Conservation (phyloP, 352 stramenopile species). For the Detonula confervacea region DNA sequence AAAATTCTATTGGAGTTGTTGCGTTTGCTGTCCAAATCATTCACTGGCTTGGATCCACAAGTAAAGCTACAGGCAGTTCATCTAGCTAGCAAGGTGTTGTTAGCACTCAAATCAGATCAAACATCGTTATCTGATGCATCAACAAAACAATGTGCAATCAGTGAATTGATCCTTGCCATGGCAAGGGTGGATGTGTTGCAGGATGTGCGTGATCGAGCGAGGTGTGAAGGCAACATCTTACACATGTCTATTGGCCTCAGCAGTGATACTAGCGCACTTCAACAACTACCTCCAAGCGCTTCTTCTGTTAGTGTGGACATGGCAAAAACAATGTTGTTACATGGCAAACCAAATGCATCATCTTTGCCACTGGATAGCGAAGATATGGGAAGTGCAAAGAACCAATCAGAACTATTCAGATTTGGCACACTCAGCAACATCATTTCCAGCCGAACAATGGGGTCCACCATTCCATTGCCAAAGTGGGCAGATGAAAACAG, state of each 20-base stretch:
- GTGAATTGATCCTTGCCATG: slow-evolving; percentile 82
- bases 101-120: slow-evolving; percentile 49
- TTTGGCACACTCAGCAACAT: slow-evolving; percentile 84
- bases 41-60: slow-evolving; percentile 55
- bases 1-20: slow-evolving; percentile 68
- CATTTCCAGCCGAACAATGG: slow-evolving; percentile 62
- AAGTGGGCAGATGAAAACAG: slow-evolving; percentile 75
- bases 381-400: slow-evolving; percentile 82
- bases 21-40: slow-evolving; percentile 65
- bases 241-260: slow-evolving; percentile 71
- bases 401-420: slow-evolving; percentile 66
- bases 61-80: slow-evolving; percentile 82
- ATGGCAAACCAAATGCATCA: slow-evolving; percentile 88
- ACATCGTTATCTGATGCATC: slow-evolving; percentile 2
- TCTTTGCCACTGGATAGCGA: slow-evolving; percentile 79
- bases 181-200: slow-evolving; percentile 73
- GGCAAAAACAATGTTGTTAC: slow-evolving; percentile 91
- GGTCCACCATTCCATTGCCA: slow-evolving; percentile 67
- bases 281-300: slow-evolving; percentile 45
- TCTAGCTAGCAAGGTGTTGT: slow-evolving; percentile 75
- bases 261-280: slow-evolving; percentile 64
- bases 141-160: slow-evolving; percentile 49
- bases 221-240: slow-evolving; percentile 71
- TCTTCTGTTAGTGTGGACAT: slow-evolving; percentile 86
- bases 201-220: slow-evolving; percentile 77